phyloP scores from a whole-genome alignment of 2,329 filamentous ascomycete species.

The Penicillium paneum region DNA sequence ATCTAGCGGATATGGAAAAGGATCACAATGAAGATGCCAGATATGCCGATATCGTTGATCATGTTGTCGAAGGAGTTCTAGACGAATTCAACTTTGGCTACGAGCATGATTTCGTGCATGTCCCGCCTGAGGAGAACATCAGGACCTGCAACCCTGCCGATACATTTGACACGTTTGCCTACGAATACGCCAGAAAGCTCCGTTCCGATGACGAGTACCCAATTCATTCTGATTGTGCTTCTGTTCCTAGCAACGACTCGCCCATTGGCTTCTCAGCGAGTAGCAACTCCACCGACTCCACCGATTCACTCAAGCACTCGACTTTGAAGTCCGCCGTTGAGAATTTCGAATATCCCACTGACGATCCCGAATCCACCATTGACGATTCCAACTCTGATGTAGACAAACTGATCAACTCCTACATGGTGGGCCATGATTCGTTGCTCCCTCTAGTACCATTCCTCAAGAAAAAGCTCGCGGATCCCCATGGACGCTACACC shows the following conservation, averaged over 20 bases:
- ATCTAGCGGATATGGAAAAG: conserved; percentile 8
- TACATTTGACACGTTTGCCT: background rate
- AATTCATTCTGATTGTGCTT: background rate
- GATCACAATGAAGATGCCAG: background rate
- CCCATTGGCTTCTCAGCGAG: background rate
- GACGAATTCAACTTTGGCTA: background rate
- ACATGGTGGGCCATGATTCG: background rate
- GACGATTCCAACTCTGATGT: background rate
- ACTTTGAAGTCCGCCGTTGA: background rate
- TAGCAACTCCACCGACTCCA: background rate
- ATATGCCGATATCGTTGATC: background rate
- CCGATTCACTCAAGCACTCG: background rate
- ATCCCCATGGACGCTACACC: conserved; percentile 22
- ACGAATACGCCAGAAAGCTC: background rate
- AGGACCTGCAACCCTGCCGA: background rate
- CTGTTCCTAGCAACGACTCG: background rate
- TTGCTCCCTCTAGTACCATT: conserved; percentile 23
- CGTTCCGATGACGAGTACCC: background rate
- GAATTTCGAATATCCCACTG: background rate
- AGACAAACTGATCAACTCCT: background rate
- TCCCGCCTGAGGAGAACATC: background rate
- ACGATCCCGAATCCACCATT: background rate
- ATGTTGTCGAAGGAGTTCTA: background rate
- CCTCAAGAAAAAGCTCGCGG: conserved; percentile 26
- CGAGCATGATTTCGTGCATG: background rate